phyloP scores from a whole-genome alignment of 805 yeast species.

The Ogataea naganishii region DNA sequence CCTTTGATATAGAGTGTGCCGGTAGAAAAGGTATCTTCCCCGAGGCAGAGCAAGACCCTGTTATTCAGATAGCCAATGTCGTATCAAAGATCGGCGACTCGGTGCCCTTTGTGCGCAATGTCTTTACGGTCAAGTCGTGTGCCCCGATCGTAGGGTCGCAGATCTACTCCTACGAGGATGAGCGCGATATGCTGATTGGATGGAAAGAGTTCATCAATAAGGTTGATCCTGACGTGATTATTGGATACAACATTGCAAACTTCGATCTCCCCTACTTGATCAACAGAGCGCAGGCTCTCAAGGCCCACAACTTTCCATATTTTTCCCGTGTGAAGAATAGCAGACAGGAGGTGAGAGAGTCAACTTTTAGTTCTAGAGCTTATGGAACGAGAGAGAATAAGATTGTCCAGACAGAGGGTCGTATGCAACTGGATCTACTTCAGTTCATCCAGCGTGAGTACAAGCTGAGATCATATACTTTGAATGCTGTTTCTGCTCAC shows the following conservation, averaged over 20 bases:
- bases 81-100: conserved; percentile 75
- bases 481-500: conserved; percentile 91
- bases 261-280: conserved; percentile 91
- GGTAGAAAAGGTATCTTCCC: conserved; percentile 97
- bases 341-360: conserved; percentile 71
- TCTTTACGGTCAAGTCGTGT: conserved; percentile 88
- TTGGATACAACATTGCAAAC: conserved; percentile 92
- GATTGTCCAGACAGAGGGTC: conserved; percentile 86
- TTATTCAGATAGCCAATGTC: conserved; percentile 95
- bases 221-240: conserved; percentile 91
- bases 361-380: conserved; percentile 87
- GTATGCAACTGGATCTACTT: conserved; percentile 87
- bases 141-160: conserved; percentile 92
- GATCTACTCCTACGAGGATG: conserved; percentile 65
- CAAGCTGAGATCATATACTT: conserved; percentile 86
- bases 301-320: conserved; percentile 62
- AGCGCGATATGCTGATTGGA: conserved; percentile 69
- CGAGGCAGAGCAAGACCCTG: conserved; percentile 87
- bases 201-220: conserved; percentile 84
- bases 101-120: conserved; percentile 90
- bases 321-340: conserved; percentile 69
- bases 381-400: conserved; percentile 94
- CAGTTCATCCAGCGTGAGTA: conserved; percentile 93
- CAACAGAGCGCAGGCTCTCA: conserved; percentile 75
- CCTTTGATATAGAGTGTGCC: conserved; percentile 97